Percentiles rank a stretch among this genome's conserved stretches.
Evolutionary conservation across 306 rosid genomes (phyloP).

Genomic region (Dryas alaskensis): DNA sequence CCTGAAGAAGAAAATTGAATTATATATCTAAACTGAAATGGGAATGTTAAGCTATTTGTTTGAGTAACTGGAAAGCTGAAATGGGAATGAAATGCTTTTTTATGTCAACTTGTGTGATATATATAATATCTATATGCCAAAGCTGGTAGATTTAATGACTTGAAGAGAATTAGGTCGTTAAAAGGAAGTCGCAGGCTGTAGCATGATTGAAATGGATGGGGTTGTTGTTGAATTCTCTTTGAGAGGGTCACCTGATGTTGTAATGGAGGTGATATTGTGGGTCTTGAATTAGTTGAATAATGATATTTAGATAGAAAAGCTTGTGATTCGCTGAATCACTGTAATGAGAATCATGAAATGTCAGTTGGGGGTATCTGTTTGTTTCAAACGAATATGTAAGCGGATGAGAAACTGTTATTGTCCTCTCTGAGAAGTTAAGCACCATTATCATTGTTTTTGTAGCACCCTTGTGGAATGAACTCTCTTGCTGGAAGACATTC

Average conservation of each 20-base stretch:
- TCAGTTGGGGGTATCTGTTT: conserved; percentile 1
- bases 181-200: conserved; percentile 70
- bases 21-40: no score
- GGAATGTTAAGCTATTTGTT: no score
- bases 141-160: conserved; percentile 55
- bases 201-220: conserved; percentile 73
- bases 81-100: conserved; percentile 17
- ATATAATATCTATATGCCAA: conserved; percentile 38
- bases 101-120: conserved; percentile 69
- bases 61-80: no score
- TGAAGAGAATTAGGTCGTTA: conserved; percentile 45
- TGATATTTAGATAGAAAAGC: conserved; percentile 37
- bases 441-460: background rate
- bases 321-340: conserved; percentile 14
- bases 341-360: conserved; percentile 13
- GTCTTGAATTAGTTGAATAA: conserved; percentile 41
- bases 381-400: background rate
- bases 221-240: conserved; percentile 67
- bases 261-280: conserved; percentile 40
- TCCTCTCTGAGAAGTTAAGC: background rate
- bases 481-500: background rate
- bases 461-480: background rate
- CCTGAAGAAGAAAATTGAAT: no score
- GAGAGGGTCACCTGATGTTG: conserved; percentile 49
- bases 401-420: background rate